Evolutionary conservation across 441 rosid genomes (phyloP), one percentile per base, ranked within the genome.

Genomic region (Isatis lusitanica): DNA sequence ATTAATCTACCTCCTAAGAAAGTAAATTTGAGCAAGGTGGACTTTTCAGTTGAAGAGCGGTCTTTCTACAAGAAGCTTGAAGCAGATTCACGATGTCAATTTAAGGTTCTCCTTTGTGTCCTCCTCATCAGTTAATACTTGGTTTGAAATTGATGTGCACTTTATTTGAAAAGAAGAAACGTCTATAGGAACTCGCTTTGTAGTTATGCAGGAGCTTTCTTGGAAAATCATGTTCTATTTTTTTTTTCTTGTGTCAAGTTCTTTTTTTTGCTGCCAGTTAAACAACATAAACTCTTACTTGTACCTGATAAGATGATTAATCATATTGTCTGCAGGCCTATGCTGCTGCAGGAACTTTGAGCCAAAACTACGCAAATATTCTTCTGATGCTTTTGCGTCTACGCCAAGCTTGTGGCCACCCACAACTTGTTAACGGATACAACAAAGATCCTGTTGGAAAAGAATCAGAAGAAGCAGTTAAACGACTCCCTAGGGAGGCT

Each of bases 391-490:
- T 95, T 85, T 85, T 95, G 83, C 93, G 98, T 67, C 92, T 95
- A 63, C 93, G 99, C 55, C 99, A 95, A 81, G 99, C 98, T 66
- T 93, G 99, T 83, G 98, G 87, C 73, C 98, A 95, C 77, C 99
- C 99, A 33, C 79, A 85, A 71, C 96, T 95, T 68, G 93, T 91
- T 51, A 86, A 91, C 76, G 86, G 81, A 73, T 82, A 80, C 71
- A 78, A 67, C 79, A 80, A 94, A 46, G 89, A 84, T 53, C 82
- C 85, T 61, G 84, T 85, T 78, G 90, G 84, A 66, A 86, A 91
- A 78, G 77, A 42, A 77, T 91, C 99, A 66, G 79, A 70, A 47
- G 90, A 85, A 71, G 88, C 88, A 81, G 98, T 91, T 7, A 87
- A 82, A 78, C 82, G 68, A 52, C 88, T 95, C 59, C 89, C 95